Base-by-base conservation (phyloP, 495 filamentous ascomycete species). In the Aspergillus taichungensis region DNA sequence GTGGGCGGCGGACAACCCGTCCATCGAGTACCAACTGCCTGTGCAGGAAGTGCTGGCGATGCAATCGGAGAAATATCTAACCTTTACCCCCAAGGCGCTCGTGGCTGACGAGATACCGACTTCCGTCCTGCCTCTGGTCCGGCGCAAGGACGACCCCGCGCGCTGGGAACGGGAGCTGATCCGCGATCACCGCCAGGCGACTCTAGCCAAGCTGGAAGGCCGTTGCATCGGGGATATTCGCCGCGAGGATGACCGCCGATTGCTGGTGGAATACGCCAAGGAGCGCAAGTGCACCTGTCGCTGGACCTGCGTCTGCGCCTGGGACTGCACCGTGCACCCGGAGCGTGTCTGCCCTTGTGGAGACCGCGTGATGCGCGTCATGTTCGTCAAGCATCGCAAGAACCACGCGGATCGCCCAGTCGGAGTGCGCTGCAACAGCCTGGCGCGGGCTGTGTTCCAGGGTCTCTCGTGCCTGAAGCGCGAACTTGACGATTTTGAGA, bases 1-100 rank as follows among this genome's bases (percentile, higher is more conserved):
- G 42, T 72, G 68, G 68, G 18, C 18, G 18, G 1, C 18, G 1
- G 18, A 30, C n/a, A 29, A 29, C 6, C 48, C 62, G 8, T 48
- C 55, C 12, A 40, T 56, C 3, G 40, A 57, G 28, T 64, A 64
- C 28, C 38, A 55, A 6, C 43, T 56, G 35, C 56, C 67, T 8
- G 52, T 61, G 0, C 34, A 35, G 3, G 51, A 66, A 32, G 33
- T 60, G 10, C 48, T 69, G n/a, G 39, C 51, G 0, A n/a, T 56
- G 6, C 46, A 63, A 18, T 64, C 66, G 1, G 62, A 71, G 52
- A 68, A 61, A 32, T 72, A 65, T 41, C 51, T 65, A 35, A 38
- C 56, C 0, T 42, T 61, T 5, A 12, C 44, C 4, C 60, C 64
- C 5, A 50, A 50, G 31, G 27, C 14, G 24, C 39, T 40, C 2